These are phyloP conservation scores for Skeletonema costatum DNA, from an alignment of 108 stramenopile species.

Conservation along the genomic window DNA sequence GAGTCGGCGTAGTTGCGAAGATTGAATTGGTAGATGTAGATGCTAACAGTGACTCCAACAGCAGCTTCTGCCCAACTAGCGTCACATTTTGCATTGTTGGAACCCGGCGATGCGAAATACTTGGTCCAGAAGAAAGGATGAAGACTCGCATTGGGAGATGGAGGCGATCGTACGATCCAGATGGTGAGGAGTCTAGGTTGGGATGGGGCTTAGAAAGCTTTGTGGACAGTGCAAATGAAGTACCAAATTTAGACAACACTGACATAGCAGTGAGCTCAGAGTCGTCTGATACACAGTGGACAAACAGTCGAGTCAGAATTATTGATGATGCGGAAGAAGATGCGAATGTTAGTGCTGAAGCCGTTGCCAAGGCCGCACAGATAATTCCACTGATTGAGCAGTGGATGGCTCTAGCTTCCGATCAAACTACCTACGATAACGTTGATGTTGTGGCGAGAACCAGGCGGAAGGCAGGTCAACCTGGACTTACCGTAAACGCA, in stretches of 20 bases:
- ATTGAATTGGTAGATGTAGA: slow-evolving; percentile 57
- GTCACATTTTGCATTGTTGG: slow-evolving; percentile 65
- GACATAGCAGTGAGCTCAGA: not conserved
- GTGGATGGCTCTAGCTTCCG: slow-evolving; percentile 57
- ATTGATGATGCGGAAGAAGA: slow-evolving; percentile 27
- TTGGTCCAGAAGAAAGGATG: slow-evolving; percentile 31
- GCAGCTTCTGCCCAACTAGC: slow-evolving; percentile 47
- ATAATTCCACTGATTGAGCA: slow-evolving; percentile 46
- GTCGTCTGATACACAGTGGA: slow-evolving; percentile 8
- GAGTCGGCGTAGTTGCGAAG: slow-evolving; percentile 51
- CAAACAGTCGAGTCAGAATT: slow-evolving; percentile 10
- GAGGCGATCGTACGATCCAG: slow-evolving; percentile 65
- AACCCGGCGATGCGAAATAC: slow-evolving; percentile 26
- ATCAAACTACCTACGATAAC: slow-evolving; percentile 59
- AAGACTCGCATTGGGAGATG: slow-evolving; percentile 61
- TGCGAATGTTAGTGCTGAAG: slow-evolving; percentile 6
- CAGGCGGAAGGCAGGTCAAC: slow-evolving; percentile 43
- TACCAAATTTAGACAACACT: not conserved
- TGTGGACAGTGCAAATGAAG: slow-evolving; percentile 26
- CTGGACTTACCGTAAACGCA: slow-evolving; percentile 57
- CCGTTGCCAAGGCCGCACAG: slow-evolving; percentile 21
- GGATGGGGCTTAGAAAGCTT: slow-evolving; percentile 73
- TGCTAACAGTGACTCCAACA: slow-evolving; percentile 3
- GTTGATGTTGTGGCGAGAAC: slow-evolving; percentile 53
- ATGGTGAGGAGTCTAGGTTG: slow-evolving; percentile 64